phyloP scores from a whole-genome alignment of 352 stramenopile species.

The Globisporangium cylindrosporum region DNA sequence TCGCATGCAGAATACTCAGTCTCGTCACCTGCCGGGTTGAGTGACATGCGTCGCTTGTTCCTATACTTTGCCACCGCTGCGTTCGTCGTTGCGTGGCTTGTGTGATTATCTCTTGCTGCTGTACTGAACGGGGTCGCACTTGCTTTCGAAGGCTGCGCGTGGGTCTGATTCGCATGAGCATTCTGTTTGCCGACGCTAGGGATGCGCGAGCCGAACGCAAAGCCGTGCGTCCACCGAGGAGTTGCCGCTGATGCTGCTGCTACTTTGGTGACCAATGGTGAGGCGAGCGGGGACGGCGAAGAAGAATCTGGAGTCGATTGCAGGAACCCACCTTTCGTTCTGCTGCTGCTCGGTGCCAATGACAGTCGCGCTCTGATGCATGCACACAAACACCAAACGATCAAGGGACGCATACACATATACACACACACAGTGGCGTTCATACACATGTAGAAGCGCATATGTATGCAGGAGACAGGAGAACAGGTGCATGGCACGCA shows the following conservation, averaged over 20 bases:
- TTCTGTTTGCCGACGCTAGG: constrained; percentile 2
- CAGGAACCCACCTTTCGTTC: constrained; percentile 5
- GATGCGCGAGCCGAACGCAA: constrained; percentile 13
- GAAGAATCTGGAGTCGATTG: background rate
- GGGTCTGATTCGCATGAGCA: background rate
- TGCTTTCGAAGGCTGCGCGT: background rate
- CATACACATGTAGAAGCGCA: background rate
- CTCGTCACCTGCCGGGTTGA: constrained; percentile 14
- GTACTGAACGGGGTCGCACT: background rate
- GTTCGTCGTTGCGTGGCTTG: background rate
- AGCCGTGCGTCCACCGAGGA: background rate
- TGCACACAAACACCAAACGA: background rate
- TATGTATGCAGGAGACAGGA: background rate
- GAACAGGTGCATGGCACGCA: background rate
- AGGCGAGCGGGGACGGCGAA: background rate
- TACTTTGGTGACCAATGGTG: background rate
- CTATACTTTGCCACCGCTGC: background rate
- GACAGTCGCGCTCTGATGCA: constrained; percentile 11
- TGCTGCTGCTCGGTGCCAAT: constrained; percentile 5
- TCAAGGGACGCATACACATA: background rate
- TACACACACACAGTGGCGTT: background rate
- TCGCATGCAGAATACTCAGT: constrained; percentile 6
- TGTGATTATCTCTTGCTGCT: constrained; percentile 1
- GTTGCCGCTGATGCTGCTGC: background rate
- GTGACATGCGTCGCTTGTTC: constrained; percentile 13